phyloP scores from a whole-genome alignment of 202 grass and related monocot species.

The Digitaria exilis region DNA sequence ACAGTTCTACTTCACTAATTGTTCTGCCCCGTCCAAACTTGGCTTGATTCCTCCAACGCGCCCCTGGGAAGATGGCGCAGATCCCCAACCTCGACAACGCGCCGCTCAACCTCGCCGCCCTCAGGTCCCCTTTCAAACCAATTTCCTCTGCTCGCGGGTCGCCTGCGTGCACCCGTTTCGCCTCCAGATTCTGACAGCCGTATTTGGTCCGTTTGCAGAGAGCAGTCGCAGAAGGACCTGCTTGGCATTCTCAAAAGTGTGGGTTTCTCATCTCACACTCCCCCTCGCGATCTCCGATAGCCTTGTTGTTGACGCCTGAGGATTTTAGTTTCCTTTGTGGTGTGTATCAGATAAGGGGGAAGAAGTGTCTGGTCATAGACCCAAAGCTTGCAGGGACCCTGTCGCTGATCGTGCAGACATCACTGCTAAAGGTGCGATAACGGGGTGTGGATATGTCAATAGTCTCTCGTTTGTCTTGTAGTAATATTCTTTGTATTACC shows the following conservation, averaged over 20 bases:
- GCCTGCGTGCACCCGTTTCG: slow-evolving; percentile 4
- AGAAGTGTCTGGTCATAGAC: slow-evolving; percentile 88
- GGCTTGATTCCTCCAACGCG: too few relatives aligned
- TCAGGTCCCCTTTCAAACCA: slow-evolving; percentile 44
- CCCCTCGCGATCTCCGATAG: not conserved
- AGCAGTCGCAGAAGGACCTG: slow-evolving; percentile 89
- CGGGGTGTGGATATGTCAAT: not conserved
- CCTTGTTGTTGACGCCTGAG: slow-evolving; percentile 4
- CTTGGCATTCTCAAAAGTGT: slow-evolving; percentile 81
- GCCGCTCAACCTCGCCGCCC: slow-evolving; percentile 65
- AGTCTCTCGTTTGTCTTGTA: not conserved
- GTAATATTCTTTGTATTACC: not conserved
- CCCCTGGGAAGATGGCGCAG: slow-evolving; percentile 22
- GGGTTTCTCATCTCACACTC: slow-evolving; percentile 19
- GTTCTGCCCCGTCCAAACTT: too few relatives aligned
- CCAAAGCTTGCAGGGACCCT: slow-evolving; percentile 79
- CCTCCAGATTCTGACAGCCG: not conserved
- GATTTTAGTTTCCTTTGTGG: slow-evolving; percentile 19
- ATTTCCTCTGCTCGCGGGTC: not conserved
- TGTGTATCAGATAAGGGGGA: slow-evolving; percentile 64
- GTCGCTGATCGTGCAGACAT: slow-evolving; percentile 69
- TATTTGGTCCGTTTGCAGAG: slow-evolving; percentile 39
- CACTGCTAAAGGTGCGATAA: slow-evolving; percentile 62
- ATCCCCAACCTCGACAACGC: slow-evolving; percentile 91
- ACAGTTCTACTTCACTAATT: too few relatives aligned